Conservation (phyloP, 2,329 filamentous ascomycete species). For the Aspergillus proliferans region DNA sequence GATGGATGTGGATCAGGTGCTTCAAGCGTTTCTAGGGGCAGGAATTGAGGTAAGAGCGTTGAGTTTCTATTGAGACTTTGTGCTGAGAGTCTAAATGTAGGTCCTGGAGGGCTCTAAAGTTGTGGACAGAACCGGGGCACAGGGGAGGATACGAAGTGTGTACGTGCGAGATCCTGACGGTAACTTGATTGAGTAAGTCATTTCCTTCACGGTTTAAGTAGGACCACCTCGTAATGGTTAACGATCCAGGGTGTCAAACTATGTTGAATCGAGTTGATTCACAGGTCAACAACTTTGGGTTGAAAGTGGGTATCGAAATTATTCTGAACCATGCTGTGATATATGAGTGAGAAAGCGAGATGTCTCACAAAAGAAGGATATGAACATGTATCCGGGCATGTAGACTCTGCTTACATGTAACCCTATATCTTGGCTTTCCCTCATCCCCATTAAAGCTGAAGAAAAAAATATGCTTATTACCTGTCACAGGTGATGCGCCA, state of each 20-base stretch:
- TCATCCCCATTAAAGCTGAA: too few relatives aligned
- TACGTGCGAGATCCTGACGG: constrained; percentile 58
- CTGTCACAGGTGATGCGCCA: too few relatives aligned
- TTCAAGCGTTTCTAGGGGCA: constrained; percentile 33
- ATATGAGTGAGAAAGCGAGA: too few relatives aligned
- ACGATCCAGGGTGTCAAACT: neutral
- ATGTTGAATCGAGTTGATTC: neutral
- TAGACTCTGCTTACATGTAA: too few relatives aligned
- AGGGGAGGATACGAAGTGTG: constrained; percentile 50
- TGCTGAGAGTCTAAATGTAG: constrained; percentile 19
- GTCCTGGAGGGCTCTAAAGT: constrained; percentile 44
- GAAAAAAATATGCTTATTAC: too few relatives aligned
- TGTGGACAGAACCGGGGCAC: constrained; percentile 52
- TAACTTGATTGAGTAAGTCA: constrained; percentile 56
- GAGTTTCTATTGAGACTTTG: neutral
- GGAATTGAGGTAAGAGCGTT: constrained; percentile 35
- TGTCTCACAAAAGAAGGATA: too few relatives aligned
- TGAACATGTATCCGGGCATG: too few relatives aligned
- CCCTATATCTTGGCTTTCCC: too few relatives aligned
- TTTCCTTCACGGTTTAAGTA: neutral
- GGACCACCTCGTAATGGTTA: neutral
- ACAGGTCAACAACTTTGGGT: too few relatives aligned
- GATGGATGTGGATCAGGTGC: constrained; percentile 44
- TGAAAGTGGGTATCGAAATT: too few relatives aligned
- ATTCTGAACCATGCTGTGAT: too few relatives aligned